These are phyloP conservation scores for Scheffersomyces stambukii DNA, from an alignment of 1,139 yeast genomes.

Conservation along the genomic window DNA sequence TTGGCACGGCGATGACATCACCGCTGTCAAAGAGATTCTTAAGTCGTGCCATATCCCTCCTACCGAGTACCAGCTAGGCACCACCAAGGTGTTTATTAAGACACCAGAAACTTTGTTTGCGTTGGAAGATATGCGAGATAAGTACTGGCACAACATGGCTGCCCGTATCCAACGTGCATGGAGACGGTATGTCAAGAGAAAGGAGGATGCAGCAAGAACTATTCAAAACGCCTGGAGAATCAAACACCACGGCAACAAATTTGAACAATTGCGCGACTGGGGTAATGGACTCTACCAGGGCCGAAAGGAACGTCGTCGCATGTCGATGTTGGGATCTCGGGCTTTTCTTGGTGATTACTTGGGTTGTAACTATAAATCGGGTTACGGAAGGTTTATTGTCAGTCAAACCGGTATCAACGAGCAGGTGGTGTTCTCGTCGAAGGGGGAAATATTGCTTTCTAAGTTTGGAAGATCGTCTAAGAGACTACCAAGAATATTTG, in stretches of 20 bases:
- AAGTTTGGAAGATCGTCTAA: slow-evolving; percentile 93
- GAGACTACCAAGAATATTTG: slow-evolving; percentile 67
- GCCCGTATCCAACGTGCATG: slow-evolving; percentile 96
- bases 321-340: slow-evolving; percentile 84
- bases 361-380: slow-evolving; percentile 70
- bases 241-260: slow-evolving; percentile 75
- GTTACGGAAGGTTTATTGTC: slow-evolving; percentile 66
- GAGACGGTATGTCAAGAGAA: slow-evolving; percentile 76
- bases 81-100: slow-evolving; percentile 90
- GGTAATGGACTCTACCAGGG: slow-evolving; percentile 70
- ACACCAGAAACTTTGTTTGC: slow-evolving; percentile 97
- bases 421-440: slow-evolving; percentile 67
- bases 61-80: slow-evolving; percentile 87
- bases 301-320: slow-evolving; percentile 84
- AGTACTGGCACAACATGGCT: slow-evolving; percentile 98
- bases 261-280: slow-evolving; percentile 76
- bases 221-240: slow-evolving; percentile 86
- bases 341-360: slow-evolving; percentile 94
- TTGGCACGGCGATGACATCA: slow-evolving; percentile 83
- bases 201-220: slow-evolving; percentile 81
- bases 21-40: slow-evolving; percentile 79
- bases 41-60: slow-evolving; percentile 75
- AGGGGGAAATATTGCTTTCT: slow-evolving; percentile 76
- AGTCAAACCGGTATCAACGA: slow-evolving; percentile 70
- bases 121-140: slow-evolving; percentile 92